Evolutionary conservation across 2,329 filamentous ascomycete genomes (phyloP).

Genomic region (Monosporascus cannonballus): DNA sequence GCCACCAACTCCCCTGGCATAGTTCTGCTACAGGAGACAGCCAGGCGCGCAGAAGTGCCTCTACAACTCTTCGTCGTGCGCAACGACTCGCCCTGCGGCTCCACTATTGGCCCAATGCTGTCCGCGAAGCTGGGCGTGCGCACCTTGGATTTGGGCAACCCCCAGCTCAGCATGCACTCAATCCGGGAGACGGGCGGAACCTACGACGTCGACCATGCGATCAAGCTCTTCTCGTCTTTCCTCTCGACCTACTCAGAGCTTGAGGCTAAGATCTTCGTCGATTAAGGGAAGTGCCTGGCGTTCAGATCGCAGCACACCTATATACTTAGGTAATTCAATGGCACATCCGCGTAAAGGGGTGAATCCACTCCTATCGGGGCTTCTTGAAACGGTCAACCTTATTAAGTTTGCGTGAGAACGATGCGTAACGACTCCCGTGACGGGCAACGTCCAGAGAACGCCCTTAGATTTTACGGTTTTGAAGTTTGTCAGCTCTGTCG

Average conservation of each 20-base stretch:
- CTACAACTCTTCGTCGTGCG: slow-evolving; percentile 93
- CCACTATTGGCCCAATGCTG: slow-evolving; percentile 96
- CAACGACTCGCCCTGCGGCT: slow-evolving; percentile 91
- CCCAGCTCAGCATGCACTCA: slow-evolving; percentile 94
- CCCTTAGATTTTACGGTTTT: too few relatives aligned
- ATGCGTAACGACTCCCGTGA: too few relatives aligned
- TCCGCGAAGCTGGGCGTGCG: slow-evolving; percentile 79
- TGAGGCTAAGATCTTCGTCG: slow-evolving; percentile 77
- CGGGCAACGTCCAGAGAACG: too few relatives aligned
- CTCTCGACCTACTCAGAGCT: slow-evolving; percentile 78
- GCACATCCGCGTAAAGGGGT: too few relatives aligned
- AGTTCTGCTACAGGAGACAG: slow-evolving; percentile 83
- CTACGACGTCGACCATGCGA: slow-evolving; percentile 79
- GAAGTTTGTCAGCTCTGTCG: too few relatives aligned
- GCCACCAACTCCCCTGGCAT: slow-evolving; percentile 95
- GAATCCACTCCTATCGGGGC: too few relatives aligned
- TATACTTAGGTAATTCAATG: too few relatives aligned
- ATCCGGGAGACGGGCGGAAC: slow-evolving; percentile 89
- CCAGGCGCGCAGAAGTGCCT: slow-evolving; percentile 67
- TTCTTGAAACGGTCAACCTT: too few relatives aligned
- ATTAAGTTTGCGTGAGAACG: too few relatives aligned
- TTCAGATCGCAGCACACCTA: too few relatives aligned
- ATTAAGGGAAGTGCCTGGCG: slow-evolving; percentile 40
- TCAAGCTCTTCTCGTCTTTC: slow-evolving; percentile 82
- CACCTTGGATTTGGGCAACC: slow-evolving; percentile 88